Base-by-base conservation (phyloP, 2,329 filamentous ascomycete species). In the Colletotrichum higginsianum region DNA sequence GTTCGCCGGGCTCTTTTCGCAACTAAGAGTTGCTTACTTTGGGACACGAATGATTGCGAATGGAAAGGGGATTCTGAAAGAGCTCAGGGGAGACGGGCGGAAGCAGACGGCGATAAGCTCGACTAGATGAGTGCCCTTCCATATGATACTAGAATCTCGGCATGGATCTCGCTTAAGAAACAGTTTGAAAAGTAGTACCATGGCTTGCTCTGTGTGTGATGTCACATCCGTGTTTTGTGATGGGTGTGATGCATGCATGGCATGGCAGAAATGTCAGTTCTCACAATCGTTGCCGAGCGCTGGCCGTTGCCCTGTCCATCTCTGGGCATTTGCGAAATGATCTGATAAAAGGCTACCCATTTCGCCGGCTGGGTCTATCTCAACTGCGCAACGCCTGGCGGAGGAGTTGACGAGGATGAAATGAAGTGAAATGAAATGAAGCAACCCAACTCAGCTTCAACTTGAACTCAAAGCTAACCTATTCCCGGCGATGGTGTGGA, bases 401-500 rank as follows among this genome's bases (percentile, higher is more conserved):
- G 42, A 44, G 3, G 9, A 38, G 26, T 12, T 3, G 7, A 7
- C 42, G 35, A 4, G 26, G 26, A n/a, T 4, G 21, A 30, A 13
- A n/a, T 8, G 15, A 26, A 12, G 9, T 18, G 2, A 8, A 38
- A 16, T 13, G 38, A 16, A 42, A 18, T 2, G 3, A 58, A 15
- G 38, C 55, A n/a, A 5, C 3, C 7, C 3, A 12, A 38, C 52
- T 18, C 35, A 38, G 2, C 11, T 8, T 3, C 23, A 9, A 35
- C 42, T 23, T 35, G 4, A 16, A 53, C 23, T 53, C 13, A 9
- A 16, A 26, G 15, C 6, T 1, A 44, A 1, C 7, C 0, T 38
- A 38, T 38, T 38, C 35, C 35, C 38, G 16, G 38, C 53, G 53
- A 15, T 21, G 42, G 35, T 23, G 61, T 61, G 58, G 58, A 50